Evolutionary conservation across 2,329 filamentous ascomycete species (phyloP).

Genomic region (Amphichorda felina): DNA sequence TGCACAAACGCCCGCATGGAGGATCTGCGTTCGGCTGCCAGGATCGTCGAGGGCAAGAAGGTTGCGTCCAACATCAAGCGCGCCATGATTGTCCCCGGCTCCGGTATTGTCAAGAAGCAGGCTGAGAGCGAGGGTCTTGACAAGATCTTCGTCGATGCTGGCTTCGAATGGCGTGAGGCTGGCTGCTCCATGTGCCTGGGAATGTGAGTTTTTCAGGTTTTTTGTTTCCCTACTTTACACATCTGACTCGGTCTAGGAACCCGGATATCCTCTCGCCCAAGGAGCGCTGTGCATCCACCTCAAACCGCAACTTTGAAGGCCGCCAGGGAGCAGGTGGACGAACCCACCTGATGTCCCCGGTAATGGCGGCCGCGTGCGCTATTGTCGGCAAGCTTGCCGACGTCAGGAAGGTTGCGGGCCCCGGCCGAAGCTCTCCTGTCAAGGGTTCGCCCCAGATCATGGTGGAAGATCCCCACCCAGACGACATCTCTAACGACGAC

Average conservation of each 20-base stretch:
- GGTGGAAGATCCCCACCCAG: constrained; percentile 14
- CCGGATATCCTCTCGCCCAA: constrained; percentile 87
- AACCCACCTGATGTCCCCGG: constrained; percentile 93
- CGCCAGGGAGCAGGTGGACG: constrained; percentile 84
- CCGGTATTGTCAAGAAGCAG: constrained; percentile 83
- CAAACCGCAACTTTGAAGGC: constrained; percentile 95
- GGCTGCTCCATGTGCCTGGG: constrained; percentile 98
- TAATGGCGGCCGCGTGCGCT: constrained; percentile 87
- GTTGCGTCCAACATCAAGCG: constrained; percentile 81
- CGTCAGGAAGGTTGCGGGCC: constrained; percentile 63
- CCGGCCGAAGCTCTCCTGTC: constrained; percentile 22
- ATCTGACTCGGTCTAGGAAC: constrained; percentile 41
- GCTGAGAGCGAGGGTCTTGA: constrained; percentile 88
- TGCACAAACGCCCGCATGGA: constrained; percentile 98
- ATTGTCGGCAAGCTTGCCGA: constrained; percentile 87
- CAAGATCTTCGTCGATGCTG: constrained; percentile 82
- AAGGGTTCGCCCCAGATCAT: constrained; percentile 33
- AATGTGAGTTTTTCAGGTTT: constrained; percentile 37
- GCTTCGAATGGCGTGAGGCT: constrained; percentile 96
- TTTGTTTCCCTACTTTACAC: too few species aligned
- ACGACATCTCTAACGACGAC: constrained; percentile 25
- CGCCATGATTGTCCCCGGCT: constrained; percentile 93
- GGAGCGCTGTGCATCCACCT: constrained; percentile 90
- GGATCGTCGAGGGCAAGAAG: constrained; percentile 78
- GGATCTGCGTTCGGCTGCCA: constrained; percentile 79